Conservation (phyloP, 2,329 filamentous ascomycete species). For the Nigrograna mackinnonii region DNA sequence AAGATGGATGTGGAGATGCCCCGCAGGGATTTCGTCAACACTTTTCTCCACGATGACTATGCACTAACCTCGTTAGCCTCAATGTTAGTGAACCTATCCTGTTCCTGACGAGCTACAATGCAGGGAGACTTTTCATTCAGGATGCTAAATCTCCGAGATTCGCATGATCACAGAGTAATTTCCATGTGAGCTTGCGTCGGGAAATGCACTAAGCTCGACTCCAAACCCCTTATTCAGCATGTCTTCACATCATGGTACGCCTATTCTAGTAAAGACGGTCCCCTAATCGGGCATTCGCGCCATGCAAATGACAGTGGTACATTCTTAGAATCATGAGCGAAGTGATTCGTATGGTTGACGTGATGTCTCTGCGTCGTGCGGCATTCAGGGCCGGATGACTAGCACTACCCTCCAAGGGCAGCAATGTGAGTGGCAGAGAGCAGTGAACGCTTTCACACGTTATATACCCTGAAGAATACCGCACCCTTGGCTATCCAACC, state of each 20-base stretch:
- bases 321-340: background rate
- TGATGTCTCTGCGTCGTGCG: no score
- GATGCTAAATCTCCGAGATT: slow-evolving; percentile 26
- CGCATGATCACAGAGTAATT: no score
- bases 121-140: slow-evolving; percentile 14
- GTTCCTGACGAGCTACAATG: slow-evolving; percentile 10
- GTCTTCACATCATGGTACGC: slow-evolving; percentile 38
- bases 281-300: background rate
- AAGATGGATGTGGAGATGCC: slow-evolving; percentile 1
- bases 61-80: slow-evolving; percentile 7
- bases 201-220: no score
- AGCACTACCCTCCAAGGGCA: no score
- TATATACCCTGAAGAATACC: no score
- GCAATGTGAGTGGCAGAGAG: no score
- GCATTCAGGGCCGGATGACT: no score
- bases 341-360: slow-evolving; percentile 1
- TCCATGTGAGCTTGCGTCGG: no score
- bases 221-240: no score
- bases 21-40: slow-evolving; percentile 8
- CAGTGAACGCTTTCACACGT: no score
- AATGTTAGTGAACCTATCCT: slow-evolving; percentile 7
- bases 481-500: no score
- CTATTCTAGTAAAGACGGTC: slow-evolving; percentile 21
- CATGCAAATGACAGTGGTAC: background rate
- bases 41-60: slow-evolving; percentile 4